Evolutionary conservation across 495 filamentous ascomycete species (phyloP).

Genomic region (Geoglossum glabrum): DNA sequence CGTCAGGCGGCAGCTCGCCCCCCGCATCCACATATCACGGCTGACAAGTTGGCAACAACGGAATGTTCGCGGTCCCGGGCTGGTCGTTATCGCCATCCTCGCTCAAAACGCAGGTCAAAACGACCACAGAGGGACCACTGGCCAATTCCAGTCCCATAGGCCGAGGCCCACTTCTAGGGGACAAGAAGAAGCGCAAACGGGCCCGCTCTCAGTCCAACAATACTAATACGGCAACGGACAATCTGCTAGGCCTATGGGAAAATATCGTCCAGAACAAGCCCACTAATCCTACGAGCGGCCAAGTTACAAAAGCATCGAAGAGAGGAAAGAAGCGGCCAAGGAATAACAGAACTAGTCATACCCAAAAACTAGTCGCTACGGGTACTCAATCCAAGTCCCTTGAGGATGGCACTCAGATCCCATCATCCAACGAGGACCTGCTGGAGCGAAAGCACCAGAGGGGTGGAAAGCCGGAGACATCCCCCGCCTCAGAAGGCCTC

Average conservation of each 20-base stretch:
- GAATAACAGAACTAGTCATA: neutral
- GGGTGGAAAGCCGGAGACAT: neutral
- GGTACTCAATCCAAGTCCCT: neutral
- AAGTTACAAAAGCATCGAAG: conserved; percentile 9
- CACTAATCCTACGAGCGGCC: neutral
- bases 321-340: neutral
- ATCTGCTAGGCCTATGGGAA: conserved; percentile 59
- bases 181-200: conserved; percentile 24
- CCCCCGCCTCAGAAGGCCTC: neutral
- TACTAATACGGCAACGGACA: conserved; percentile 39
- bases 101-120: conserved; percentile 42
- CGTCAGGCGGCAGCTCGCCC: neutral
- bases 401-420: neutral
- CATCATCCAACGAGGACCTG: neutral
- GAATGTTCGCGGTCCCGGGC: conserved; percentile 86
- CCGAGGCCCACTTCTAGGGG: conserved; percentile 2
- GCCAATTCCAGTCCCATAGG: neutral
- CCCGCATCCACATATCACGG: neutral
- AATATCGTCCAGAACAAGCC: conserved; percentile 52
- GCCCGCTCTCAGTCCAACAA: conserved; percentile 14
- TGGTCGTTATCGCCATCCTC: conserved; percentile 57
- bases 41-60: conserved; percentile 3
- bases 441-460: neutral
- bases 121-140: neutral
- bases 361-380: neutral